phyloP scores from a whole-genome alignment of 331 rosid species.

The Rosa hybrid region DNA sequence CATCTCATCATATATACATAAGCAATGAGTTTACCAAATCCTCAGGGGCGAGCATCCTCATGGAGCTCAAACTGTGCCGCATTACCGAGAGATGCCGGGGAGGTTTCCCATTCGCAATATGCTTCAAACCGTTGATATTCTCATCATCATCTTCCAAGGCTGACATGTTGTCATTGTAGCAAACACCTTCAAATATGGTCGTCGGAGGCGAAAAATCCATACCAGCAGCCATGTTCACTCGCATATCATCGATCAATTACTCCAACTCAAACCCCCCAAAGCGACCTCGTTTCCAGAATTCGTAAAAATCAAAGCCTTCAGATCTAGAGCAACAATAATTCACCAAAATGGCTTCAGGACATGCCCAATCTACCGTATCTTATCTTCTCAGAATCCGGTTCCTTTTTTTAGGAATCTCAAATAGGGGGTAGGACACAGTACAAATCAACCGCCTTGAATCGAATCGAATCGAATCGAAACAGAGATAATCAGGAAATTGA shows the following conservation, averaged over 20 bases:
- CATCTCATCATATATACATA: background rate
- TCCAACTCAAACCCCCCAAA: background rate
- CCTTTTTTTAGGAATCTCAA: too few relatives aligned
- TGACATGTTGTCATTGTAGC: conserved; percentile 44
- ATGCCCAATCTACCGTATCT: conserved; percentile 10
- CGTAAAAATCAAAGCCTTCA: background rate
- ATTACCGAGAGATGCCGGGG: conserved; percentile 41
- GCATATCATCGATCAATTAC: conserved; percentile 36
- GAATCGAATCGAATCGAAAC: too few relatives aligned
- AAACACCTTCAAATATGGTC: conserved; percentile 47
- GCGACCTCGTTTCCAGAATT: background rate
- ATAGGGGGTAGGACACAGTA: too few relatives aligned
- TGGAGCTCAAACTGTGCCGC: conserved; percentile 59
- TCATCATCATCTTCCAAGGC: conserved; percentile 52
- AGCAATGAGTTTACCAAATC: conserved; percentile 50
- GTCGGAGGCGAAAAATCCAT: conserved; percentile 54
- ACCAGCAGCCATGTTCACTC: conserved; percentile 54
- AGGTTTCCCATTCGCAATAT: conserved; percentile 53
- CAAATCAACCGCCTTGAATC: too few relatives aligned
- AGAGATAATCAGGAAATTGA: too few relatives aligned
- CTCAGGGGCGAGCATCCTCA: conserved; percentile 37
- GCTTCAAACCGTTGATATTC: conserved; percentile 30
- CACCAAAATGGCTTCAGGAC: background rate
- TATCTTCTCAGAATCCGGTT: background rate
- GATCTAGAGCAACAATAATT: background rate